Evolutionary conservation across 2,329 filamentous ascomycete species (phyloP).

Genomic region (Aspergillus felis): DNA sequence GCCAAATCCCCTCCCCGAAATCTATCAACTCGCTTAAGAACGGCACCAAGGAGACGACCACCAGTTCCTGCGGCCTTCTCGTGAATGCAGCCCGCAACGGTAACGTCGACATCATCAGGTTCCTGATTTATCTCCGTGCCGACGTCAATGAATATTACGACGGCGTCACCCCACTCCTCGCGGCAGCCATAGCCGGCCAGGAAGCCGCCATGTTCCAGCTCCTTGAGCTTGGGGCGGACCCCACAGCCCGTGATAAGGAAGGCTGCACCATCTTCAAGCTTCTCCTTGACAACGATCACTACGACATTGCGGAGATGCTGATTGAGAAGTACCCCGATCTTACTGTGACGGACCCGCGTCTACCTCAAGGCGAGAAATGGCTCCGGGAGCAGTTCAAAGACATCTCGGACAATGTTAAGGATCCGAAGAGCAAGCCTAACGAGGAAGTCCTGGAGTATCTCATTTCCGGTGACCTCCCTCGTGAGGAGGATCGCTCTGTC

Average conservation of each 20-base stretch:
- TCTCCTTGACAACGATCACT: neutral
- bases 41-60: too few relatives aligned
- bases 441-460: slow-evolving; percentile 3
- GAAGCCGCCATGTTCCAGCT: slow-evolving; percentile 1
- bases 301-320: neutral
- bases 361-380: slow-evolving; percentile 2
- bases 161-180: slow-evolving; percentile 4
- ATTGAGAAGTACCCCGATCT: neutral
- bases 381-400: slow-evolving; percentile 1
- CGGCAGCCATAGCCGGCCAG: slow-evolving; percentile 2
- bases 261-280: slow-evolving; percentile 9
- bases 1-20: too few relatives aligned
- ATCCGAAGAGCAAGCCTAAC: slow-evolving; percentile 1
- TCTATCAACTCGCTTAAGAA: too few relatives aligned
- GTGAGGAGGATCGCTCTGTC: neutral
- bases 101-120: too few relatives aligned
- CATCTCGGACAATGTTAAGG: slow-evolving; percentile 2
- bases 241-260: slow-evolving; percentile 1
- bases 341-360: slow-evolving; percentile 4
- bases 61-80: too few relatives aligned
- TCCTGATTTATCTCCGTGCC: too few relatives aligned
- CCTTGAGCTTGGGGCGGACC: neutral
- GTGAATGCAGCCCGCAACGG: too few relatives aligned
- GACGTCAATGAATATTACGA: neutral
- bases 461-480: neutral